Percentiles rank a stretch among this genome's conserved stretches.
Conservation (phyloP, 441 rosid genomes). For the Isatis lusitanica region DNA sequence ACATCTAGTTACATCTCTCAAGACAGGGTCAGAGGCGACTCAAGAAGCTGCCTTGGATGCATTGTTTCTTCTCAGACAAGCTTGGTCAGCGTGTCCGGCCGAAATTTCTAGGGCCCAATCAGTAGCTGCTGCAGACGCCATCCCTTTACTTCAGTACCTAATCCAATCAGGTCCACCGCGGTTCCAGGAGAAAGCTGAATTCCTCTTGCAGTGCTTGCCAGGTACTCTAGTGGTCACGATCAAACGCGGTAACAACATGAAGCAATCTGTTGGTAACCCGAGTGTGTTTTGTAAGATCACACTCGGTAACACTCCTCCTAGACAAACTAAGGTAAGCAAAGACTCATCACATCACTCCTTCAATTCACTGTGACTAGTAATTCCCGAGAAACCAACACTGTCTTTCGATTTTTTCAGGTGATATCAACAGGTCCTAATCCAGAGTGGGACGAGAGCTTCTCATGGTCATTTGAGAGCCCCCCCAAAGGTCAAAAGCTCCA, state of each 20-base stretch:
- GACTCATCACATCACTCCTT: constrained; percentile 9
- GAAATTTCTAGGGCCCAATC: constrained; percentile 98
- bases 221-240: constrained; percentile 94
- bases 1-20: constrained; percentile 92
- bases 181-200: constrained; percentile 99
- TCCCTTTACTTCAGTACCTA: constrained; percentile 92
- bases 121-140: constrained; percentile 98
- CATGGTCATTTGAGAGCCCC: constrained; percentile 97
- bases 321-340: constrained; percentile 76
- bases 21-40: constrained; percentile 92
- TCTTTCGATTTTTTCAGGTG: constrained; percentile 44
- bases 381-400: background rate
- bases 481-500: constrained; percentile 98
- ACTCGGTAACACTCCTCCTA: constrained; percentile 84
- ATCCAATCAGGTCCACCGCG: constrained; percentile 99
- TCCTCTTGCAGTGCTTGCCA: constrained; percentile 95
- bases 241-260: constrained; percentile 98
- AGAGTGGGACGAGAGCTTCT: constrained; percentile 97
- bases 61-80: constrained; percentile 96
- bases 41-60: constrained; percentile 99
- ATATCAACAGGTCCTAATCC: constrained; percentile 97
- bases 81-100: constrained; percentile 99
- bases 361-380: background rate
- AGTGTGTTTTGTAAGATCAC: constrained; percentile 94
- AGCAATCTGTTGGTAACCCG: constrained; percentile 98